Percentiles rank a stretch among this genome's conserved stretches.
Conservation (phyloP, 306 rosid genomes). For the Glycine latifolia region DNA sequence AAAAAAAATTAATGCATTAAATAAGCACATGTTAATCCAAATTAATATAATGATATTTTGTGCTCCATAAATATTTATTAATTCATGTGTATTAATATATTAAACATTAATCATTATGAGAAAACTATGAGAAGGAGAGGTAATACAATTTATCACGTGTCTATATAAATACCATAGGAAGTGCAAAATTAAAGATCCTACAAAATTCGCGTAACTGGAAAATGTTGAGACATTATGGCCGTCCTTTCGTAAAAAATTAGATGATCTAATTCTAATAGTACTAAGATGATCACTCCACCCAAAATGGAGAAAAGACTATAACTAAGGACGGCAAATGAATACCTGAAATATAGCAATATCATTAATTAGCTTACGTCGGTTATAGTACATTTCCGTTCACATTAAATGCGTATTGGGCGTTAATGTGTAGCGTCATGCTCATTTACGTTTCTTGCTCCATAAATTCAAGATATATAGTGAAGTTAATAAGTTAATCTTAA, state of each 20-base stretch:
- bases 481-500: slow-evolving; percentile 32
- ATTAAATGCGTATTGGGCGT: slow-evolving; percentile 48
- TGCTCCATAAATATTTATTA: no score
- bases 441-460: slow-evolving; percentile 44
- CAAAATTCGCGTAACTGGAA: background rate
- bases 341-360: slow-evolving; percentile 44
- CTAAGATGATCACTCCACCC: background rate
- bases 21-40: no score
- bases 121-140: background rate
- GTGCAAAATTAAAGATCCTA: slow-evolving; percentile 1
- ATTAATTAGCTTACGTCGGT: slow-evolving; percentile 53
- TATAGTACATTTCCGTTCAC: slow-evolving; percentile 40
- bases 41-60: no score
- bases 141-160: background rate
- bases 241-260: slow-evolving; percentile 27
- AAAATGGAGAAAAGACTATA: slow-evolving; percentile 38
- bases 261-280: background rate
- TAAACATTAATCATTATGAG: background rate
- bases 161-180: background rate
- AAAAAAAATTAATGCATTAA: no score
- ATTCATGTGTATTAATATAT: background rate
- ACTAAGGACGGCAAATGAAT: slow-evolving; percentile 45
- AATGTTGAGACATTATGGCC: background rate
- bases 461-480: slow-evolving; percentile 44
- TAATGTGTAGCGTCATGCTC: slow-evolving; percentile 45